phyloP scores from a whole-genome alignment of 192 early-diverging fungal species.

The Rhizoclosmatium globosum region DNA sequence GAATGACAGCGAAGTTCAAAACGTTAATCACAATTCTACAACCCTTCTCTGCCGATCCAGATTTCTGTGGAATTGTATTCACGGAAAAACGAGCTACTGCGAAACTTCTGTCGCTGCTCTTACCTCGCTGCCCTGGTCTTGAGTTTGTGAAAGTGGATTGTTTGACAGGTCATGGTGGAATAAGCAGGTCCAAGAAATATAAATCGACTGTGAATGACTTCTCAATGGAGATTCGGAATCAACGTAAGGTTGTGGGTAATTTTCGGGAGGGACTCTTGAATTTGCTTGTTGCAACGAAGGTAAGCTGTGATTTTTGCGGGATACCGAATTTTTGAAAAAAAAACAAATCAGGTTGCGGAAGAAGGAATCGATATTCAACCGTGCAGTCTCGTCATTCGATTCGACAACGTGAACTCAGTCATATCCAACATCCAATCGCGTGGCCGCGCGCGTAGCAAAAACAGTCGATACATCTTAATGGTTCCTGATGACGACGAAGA shows the following conservation, averaged over 20 bases:
- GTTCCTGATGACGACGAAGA: conserved; percentile 37
- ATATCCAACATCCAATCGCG: conserved; percentile 86
- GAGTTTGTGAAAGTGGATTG: conserved; percentile 53
- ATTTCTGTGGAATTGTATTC: conserved; percentile 91
- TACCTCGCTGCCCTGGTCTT: conserved; percentile 63
- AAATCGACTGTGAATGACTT: conserved; percentile 7
- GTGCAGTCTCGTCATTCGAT: conserved; percentile 87
- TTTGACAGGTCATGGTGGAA: conserved; percentile 67
- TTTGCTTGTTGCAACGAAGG: conserved; percentile 85
- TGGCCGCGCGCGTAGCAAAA: conserved; percentile 78
- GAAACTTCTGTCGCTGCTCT: conserved; percentile 57
- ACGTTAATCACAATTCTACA: conserved; percentile 70
- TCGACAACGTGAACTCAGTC: conserved; percentile 77
- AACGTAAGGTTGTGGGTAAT: conserved; percentile 67
- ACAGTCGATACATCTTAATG: conserved; percentile 78
- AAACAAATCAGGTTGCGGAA: conserved; percentile 75
- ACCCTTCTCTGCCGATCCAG: conserved; percentile 48
- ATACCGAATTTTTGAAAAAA: too few species aligned
- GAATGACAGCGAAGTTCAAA: conserved; percentile 69
- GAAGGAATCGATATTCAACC: conserved; percentile 95
- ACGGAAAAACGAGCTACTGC: conserved; percentile 78
- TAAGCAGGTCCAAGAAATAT: background rate
- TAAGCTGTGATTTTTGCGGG: background rate
- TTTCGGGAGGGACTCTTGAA: conserved; percentile 78
- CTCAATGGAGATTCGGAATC: conserved; percentile 47